These are phyloP conservation scores for Berkeleyomyces rouxiae DNA, from an alignment of 2,329 filamentous ascomycete genomes.

Conservation along the genomic window DNA sequence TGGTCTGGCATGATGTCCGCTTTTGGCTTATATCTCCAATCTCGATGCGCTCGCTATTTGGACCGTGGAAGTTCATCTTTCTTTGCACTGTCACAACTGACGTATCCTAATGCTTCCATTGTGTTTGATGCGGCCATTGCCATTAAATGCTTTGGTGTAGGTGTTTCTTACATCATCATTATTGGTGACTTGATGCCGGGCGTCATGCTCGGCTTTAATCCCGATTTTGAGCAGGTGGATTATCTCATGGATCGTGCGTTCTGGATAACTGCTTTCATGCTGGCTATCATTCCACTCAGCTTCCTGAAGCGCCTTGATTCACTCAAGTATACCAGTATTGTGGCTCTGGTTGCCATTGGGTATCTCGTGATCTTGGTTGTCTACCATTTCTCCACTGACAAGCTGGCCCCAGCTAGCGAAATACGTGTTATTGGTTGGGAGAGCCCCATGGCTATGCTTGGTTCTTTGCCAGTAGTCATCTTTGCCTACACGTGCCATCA, in stretches of 20 bases:
- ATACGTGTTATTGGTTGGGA: conserved; percentile 66
- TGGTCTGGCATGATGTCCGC: conserved; percentile 83
- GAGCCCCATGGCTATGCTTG: conserved; percentile 60
- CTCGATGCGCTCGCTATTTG: conserved; percentile 80
- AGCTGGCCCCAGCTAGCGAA: conserved; percentile 53
- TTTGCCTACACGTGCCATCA: conserved; percentile 99
- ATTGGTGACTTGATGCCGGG: conserved; percentile 97
- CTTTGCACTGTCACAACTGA: conserved; percentile 91
- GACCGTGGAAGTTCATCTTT: conserved; percentile 81
- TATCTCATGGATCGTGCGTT: conserved; percentile 85
- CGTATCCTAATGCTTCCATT: conserved; percentile 89
- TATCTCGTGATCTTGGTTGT: conserved; percentile 88
- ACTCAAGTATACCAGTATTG: conserved; percentile 87
- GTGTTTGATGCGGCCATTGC: conserved; percentile 93
- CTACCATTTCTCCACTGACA: conserved; percentile 77
- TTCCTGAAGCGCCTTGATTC: conserved; percentile 86
- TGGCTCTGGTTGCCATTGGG: conserved; percentile 81
- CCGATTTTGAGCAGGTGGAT: conserved; percentile 39
- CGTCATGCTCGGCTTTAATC: conserved; percentile 67
- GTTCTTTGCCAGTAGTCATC: conserved; percentile 83
- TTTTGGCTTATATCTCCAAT: conserved; percentile 89
- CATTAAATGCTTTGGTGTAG: conserved; percentile 95
- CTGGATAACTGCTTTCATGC: conserved; percentile 96
- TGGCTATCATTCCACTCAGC: conserved; percentile 84
- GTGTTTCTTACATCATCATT: conserved; percentile 94